Conservation (phyloP, 352 stramenopile species). For the Phytopythium delawarense region DNA sequence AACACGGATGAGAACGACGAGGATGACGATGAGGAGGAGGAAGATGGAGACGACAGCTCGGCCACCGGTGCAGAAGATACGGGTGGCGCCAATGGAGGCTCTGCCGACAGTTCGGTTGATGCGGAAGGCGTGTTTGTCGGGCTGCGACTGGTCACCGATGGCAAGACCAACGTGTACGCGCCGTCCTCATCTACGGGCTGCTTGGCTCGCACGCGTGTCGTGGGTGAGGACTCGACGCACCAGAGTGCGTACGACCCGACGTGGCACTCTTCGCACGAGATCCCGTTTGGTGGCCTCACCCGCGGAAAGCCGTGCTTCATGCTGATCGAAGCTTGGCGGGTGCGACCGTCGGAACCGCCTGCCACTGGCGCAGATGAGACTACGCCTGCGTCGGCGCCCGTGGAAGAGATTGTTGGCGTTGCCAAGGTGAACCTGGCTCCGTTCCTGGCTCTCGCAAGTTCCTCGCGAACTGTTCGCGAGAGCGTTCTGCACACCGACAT, state of each 20-base stretch:
- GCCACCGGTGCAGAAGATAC: conserved; percentile 7
- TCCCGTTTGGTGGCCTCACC: conserved; percentile 65
- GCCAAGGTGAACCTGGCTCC: conserved; percentile 85
- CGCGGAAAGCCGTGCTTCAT: conserved; percentile 84
- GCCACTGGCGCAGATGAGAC: conserved; percentile 9
- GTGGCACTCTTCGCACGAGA: conserved; percentile 78
- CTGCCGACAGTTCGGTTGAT: not conserved
- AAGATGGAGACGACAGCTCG: conserved; percentile 19
- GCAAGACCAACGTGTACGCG: conserved; percentile 87
- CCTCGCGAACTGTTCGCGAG: conserved; percentile 73
- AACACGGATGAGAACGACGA: conserved; percentile 43
- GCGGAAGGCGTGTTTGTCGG: conserved; percentile 53
- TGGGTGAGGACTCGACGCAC: conserved; percentile 6
- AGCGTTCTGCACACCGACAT: conserved; percentile 85
- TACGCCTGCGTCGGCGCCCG: conserved; percentile 17
- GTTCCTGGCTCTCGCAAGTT: conserved; percentile 81
- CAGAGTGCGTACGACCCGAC: conserved; percentile 60
- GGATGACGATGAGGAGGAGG: conserved; percentile 39
- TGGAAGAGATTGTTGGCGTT: conserved; percentile 75
- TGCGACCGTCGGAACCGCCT: conserved; percentile 15
- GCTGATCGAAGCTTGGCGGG: conserved; percentile 83
- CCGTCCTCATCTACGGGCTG: conserved; percentile 73
- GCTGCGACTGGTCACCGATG: conserved; percentile 69
- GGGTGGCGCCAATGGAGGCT: not conserved
- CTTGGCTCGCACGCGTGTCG: conserved; percentile 60